Base-by-base conservation (phyloP, 2,329 filamentous ascomycete genomes). In the Nemania sp. region DNA sequence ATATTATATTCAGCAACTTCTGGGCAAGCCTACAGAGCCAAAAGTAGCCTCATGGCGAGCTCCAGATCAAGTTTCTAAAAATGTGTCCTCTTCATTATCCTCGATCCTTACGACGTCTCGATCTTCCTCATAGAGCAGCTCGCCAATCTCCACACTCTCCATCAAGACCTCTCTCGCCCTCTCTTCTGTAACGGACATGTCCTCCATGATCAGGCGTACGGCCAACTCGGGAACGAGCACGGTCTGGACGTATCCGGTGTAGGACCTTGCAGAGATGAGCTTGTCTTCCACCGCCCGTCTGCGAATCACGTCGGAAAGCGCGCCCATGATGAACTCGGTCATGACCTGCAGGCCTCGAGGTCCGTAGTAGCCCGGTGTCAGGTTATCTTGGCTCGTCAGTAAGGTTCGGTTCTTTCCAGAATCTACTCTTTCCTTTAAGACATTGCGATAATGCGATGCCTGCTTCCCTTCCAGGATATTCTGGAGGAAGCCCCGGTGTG, bases 351-450 rank as follows among this genome's bases (percentile, higher is more conserved):
- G 81, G 1, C 92, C 92, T 18, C 87, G 84, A 2, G 88, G 83
- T 1, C 92, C 92, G 75, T 96, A 97, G 75, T 96, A 97, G 0
- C 92, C 92, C 10, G 90, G 90, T 2, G 84, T 87, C 32, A 89
- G 80, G 57, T 79, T 82, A 50, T 82, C 79, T 29, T 85, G 77
- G 52, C 81, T 86, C 60, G 85, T 82, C 53, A 85, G 78, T 57
- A 90, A 77, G 25, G 83, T 88, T 54, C 84, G 81, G 32, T 83
- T 84, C 69, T 83, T 80, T 12, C 87, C 88, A 2, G 78, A 74
- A 57, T 81, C 80, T 45, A 90, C 78, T 12, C 78, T 82, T 3
- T 81, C 77, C 4, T 80, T 81, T 21, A 91, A 78, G 1, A 80
- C 68, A 10, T 82, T 77, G 13, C 87, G 80, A 69, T 86, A 95